These are phyloP conservation scores for Teratosphaeria gauchensis DNA, from an alignment of 2,329 filamentous ascomycete species.

Conservation along the genomic window DNA sequence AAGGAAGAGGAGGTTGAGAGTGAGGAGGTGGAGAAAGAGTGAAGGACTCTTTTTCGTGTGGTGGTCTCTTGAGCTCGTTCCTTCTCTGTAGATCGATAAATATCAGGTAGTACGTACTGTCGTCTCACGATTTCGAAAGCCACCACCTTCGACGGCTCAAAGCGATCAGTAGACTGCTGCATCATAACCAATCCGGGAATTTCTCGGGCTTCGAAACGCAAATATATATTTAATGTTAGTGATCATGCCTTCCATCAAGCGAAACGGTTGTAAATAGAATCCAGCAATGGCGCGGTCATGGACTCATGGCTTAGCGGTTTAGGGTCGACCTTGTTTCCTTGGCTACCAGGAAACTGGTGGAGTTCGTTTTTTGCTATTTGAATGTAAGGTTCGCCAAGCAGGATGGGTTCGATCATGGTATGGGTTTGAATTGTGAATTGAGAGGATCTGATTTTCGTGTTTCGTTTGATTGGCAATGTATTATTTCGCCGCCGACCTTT, in stretches of 20 bases:
- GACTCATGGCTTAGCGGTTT: neutral
- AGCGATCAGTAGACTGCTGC: too few relatives aligned
- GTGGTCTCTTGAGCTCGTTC: too few relatives aligned
- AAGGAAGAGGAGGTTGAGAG: neutral
- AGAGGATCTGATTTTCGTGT: too few relatives aligned
- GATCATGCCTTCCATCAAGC: neutral
- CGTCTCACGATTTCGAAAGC: too few relatives aligned
- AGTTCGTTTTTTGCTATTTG: neutral
- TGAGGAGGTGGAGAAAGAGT: neutral
- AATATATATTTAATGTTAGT: neutral
- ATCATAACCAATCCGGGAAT: neutral
- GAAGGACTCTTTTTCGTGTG: too few relatives aligned
- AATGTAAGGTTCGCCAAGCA: neutral
- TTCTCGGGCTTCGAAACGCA: neutral
- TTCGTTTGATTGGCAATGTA: too few relatives aligned
- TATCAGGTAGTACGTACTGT: too few relatives aligned
- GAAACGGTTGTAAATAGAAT: neutral
- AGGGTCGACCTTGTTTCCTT: neutral
- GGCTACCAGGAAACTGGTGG: neutral
- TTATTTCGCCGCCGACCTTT: too few relatives aligned
- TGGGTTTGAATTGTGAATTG: neutral
- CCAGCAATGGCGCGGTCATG: neutral
- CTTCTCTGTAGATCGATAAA: too few relatives aligned
- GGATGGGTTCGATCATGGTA: neutral
- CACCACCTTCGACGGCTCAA: too few relatives aligned